Conservation (phyloP, 2,329 filamentous ascomycete genomes). For the Rutstroemia sydowiana region DNA sequence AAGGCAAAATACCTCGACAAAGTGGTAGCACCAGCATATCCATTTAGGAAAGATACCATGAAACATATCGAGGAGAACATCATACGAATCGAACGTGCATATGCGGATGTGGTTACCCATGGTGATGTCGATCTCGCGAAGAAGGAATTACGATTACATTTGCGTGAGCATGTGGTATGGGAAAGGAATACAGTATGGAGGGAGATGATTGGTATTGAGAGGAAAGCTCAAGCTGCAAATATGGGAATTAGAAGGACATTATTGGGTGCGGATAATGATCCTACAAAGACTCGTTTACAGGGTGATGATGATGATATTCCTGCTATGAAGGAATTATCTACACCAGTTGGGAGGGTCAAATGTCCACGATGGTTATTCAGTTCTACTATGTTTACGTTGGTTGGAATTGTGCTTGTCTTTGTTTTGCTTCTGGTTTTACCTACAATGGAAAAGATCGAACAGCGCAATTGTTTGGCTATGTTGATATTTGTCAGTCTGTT, state of each 20-base stretch:
- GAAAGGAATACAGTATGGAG: slow-evolving; percentile 98
- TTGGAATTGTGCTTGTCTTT: slow-evolving; percentile 68
- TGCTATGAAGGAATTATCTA: slow-evolving; percentile 61
- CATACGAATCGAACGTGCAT: slow-evolving; percentile 66
- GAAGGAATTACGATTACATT: slow-evolving; percentile 79
- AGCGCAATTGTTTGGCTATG: slow-evolving; percentile 94
- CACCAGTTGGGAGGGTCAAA: slow-evolving; percentile 70
- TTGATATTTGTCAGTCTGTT: slow-evolving; percentile 87
- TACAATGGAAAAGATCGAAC: slow-evolving; percentile 79
- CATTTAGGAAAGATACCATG: slow-evolving; percentile 70
- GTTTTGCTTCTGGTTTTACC: slow-evolving; percentile 65
- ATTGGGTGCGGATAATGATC: slow-evolving; percentile 66
- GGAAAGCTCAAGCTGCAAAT: slow-evolving; percentile 88
- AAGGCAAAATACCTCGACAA: slow-evolving; percentile 69
- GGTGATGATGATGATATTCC: slow-evolving; percentile 68
- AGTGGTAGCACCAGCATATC: slow-evolving; percentile 69
- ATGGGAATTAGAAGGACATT: slow-evolving; percentile 72
- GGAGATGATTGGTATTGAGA: slow-evolving; percentile 96
- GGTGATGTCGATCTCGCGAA: slow-evolving; percentile 72
- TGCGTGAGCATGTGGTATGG: slow-evolving; percentile 97
- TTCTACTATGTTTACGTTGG: slow-evolving; percentile 69
- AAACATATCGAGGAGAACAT: slow-evolving; percentile 65
- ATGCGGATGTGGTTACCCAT: slow-evolving; percentile 73
- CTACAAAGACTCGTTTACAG: slow-evolving; percentile 63
- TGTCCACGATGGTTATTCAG: slow-evolving; percentile 80